These are phyloP conservation scores for Arachnopeziza araneosa DNA, from an alignment of 2,329 filamentous ascomycete species.

Conservation along the genomic window DNA sequence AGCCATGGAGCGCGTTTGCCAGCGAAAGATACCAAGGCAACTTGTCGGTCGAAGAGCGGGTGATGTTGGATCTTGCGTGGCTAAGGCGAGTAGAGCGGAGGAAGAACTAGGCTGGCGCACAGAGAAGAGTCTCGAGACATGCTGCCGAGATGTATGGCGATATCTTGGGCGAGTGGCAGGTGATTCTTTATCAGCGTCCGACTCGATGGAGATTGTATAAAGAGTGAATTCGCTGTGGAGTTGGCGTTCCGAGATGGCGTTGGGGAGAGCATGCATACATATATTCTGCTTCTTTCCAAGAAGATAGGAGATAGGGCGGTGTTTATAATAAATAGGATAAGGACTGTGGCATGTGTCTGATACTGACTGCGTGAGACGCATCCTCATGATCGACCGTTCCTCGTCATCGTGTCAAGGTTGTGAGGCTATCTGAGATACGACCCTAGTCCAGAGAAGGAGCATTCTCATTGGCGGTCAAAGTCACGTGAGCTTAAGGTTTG, in stretches of 20 bases:
- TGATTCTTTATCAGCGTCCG: background rate
- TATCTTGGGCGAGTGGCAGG: slow-evolving; percentile 12
- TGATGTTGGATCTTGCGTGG: slow-evolving; percentile 41
- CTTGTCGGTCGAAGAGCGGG: slow-evolving; percentile 36
- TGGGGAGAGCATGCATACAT: background rate
- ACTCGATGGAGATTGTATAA: background rate
- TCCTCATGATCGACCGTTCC: background rate
- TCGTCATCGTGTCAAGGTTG: background rate
- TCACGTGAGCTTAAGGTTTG: background rate
- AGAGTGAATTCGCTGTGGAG: background rate
- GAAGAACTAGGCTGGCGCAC: slow-evolving; percentile 40
- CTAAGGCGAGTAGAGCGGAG: slow-evolving; percentile 35
- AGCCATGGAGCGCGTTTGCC: slow-evolving; percentile 35
- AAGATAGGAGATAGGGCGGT: background rate
- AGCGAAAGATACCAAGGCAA: slow-evolving; percentile 34
- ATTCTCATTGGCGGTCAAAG: background rate
- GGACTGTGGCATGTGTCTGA: too few species aligned
- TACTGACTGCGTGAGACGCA: background rate
- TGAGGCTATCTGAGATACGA: background rate
- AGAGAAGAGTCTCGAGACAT: slow-evolving; percentile 22
- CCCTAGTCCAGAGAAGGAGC: background rate
- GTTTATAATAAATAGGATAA: background rate
- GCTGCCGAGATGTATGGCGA: slow-evolving; percentile 21
- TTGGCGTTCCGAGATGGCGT: slow-evolving; percentile 1
- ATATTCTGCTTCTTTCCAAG: background rate